These are phyloP conservation scores for Pholiota microspora DNA, from an alignment of 768 basidiomycete species.

Conservation along the genomic window DNA sequence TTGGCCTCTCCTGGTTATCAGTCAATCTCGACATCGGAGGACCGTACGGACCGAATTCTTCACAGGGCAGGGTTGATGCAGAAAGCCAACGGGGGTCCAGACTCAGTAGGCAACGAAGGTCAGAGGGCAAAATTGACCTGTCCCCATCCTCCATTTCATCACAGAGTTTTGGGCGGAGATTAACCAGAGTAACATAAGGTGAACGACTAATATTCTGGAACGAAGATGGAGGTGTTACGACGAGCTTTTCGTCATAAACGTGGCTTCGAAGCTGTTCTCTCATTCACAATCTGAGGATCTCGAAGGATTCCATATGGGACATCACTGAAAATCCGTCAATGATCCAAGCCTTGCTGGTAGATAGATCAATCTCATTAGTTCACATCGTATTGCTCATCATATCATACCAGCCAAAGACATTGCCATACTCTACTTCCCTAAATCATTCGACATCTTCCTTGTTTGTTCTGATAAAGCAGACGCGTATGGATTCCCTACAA, in stretches of 20 bases:
- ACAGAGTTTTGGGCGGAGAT: not conserved
- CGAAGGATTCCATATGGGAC: no score
- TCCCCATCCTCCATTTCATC: not conserved
- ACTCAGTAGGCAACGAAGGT: not conserved
- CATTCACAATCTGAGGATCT: no score
- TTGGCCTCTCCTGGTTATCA: not conserved
- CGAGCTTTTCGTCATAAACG: no score
- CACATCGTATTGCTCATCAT: not conserved
- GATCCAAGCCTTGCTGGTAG: no score
- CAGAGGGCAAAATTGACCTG: not conserved
- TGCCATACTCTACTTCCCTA: no score
- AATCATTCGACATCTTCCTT: constrained; percentile 8
- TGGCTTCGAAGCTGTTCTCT: no score
- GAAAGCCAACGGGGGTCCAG: not conserved
- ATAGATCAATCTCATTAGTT: no score
- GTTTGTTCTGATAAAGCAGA: constrained; percentile 28
- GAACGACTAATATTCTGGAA: no score
- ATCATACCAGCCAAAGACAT: not conserved
- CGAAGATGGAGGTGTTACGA: no score
- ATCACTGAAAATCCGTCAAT: no score
- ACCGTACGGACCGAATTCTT: not conserved
- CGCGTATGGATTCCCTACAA: constrained; percentile 36
- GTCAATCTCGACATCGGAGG: not conserved
- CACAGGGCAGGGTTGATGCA: not conserved
- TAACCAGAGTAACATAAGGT: not conserved